Base-by-base conservation (phyloP, 495 filamentous ascomycete species). In the Aspergillus taichungensis region DNA sequence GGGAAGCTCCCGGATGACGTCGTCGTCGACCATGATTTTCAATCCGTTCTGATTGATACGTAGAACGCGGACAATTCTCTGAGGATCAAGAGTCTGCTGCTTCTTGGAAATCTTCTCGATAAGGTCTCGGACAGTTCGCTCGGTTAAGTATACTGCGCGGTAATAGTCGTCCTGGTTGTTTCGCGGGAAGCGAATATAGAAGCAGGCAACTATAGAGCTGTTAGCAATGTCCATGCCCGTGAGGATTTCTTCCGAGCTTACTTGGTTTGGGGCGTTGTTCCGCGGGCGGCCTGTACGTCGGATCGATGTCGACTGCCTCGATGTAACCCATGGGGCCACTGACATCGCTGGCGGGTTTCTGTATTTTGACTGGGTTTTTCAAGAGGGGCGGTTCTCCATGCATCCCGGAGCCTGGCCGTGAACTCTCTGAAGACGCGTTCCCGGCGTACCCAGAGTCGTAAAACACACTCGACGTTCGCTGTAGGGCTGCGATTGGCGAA, bases 271-370 rank as follows among this genome's bases (percentile, higher is more conserved):
- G 64, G 3, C 73, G 63, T 37, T 74, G 76, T 50, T 94, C 86
- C 6, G 74, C 64, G 3, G 92, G 91, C 30, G 92, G 84, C 43
- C 83, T 77, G 58, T 99, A 99, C 0, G 75, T 71, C 8, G 80
- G 72, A 62, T 99, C 94, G 24, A 97, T 87, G 33, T 85, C 92
- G 6, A 95, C 65, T 1, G 88, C 89, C 59, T 99, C 91, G 45
- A 98, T 90, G 80, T 82, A 96, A 1, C 86, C 84, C 24, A 80
- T 78, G 3, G 63, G 57, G 4, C 56, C 43, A 45, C 83, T 59
- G 34, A 71, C 71, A 8, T 80, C 76, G 6, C 73, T 63, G 13
- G 49, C 42, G 13, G 61, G 43, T 45, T 61, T 69, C 40, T 71
- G 69, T 1, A 83, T 58, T 41, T 74, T 76, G 8, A 71, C 63